Percentiles rank a stretch among this genome's conserved stretches.
phyloP scores from a whole-genome alignment of 257 asterid species.

The Solanum virginianum region DNA sequence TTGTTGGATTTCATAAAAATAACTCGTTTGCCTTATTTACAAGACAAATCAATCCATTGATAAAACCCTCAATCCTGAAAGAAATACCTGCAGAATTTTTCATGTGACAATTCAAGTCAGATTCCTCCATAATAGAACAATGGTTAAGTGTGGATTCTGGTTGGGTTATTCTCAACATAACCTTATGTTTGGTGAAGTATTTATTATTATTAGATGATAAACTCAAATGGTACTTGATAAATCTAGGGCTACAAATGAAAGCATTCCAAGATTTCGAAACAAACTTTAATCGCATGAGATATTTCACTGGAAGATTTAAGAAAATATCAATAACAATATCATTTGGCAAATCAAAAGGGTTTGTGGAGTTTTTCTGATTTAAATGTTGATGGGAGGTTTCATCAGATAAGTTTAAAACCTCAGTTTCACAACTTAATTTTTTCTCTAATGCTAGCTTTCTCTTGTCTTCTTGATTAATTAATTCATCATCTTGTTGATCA shows the following conservation, averaged over 20 bases:
- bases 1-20: not conserved
- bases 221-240: not conserved
- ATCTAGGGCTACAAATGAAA: not conserved
- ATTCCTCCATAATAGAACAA: not conserved
- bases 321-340: not conserved
- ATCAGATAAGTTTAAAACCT: too few species aligned
- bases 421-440: too few species aligned
- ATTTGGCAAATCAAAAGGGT: not conserved
- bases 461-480: too few species aligned
- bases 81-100: not conserved
- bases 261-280: not conserved
- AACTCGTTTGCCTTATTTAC: not conserved
- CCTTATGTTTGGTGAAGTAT: not conserved
- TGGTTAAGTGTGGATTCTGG: not conserved
- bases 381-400: not conserved
- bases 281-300: not conserved
- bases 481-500: too few species aligned
- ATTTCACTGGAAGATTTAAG: not conserved
- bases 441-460: too few species aligned
- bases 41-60: not conserved
- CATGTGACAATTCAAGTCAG: not conserved
- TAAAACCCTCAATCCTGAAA: not conserved
- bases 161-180: not conserved
- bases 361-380: not conserved
- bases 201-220: not conserved